Conservation (phyloP, 1,139 yeast species). For the Lodderomyces orthopsilosis region DNA sequence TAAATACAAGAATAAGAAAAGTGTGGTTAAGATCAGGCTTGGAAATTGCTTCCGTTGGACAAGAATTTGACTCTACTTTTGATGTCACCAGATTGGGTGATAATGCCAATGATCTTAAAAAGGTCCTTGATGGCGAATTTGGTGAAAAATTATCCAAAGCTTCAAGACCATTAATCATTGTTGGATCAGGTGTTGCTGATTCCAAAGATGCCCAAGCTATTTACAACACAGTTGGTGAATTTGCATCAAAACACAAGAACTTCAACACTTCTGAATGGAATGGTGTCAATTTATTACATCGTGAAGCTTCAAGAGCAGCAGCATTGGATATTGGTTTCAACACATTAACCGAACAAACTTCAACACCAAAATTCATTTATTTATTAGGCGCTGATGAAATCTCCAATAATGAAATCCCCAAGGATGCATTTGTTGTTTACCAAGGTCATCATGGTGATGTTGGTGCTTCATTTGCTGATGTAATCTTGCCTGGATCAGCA, state of each 20-base stretch:
- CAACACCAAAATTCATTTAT: constrained; percentile 71
- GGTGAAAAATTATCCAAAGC: constrained; percentile 71
- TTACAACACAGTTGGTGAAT: constrained; percentile 61
- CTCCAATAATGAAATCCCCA: constrained; percentile 65
- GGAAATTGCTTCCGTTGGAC: constrained; percentile 71
- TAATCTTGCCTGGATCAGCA: constrained; percentile 83
- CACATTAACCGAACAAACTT: constrained; percentile 43
- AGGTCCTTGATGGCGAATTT: constrained; percentile 64
- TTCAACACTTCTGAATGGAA: constrained; percentile 77
- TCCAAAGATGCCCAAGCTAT: constrained; percentile 64
- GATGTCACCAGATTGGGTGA: constrained; percentile 63
- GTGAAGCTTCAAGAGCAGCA: constrained; percentile 85
- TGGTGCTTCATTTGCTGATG: constrained; percentile 89
- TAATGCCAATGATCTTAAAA: constrained; percentile 53
- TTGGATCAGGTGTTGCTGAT: constrained; percentile 80
- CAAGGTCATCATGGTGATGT: constrained; percentile 93
- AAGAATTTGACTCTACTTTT: constrained; percentile 75
- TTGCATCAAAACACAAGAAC: constrained; percentile 56
- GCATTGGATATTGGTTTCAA: constrained; percentile 84
- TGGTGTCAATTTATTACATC: constrained; percentile 76
- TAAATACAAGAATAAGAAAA: constrained; percentile 82
- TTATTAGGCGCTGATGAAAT: constrained; percentile 85
- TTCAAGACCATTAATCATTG: constrained; percentile 71
- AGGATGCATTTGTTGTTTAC: constrained; percentile 84
- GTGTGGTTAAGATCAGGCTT: constrained; percentile 72